phyloP scores from a whole-genome alignment of 2,329 filamentous ascomycete genomes.

The Colletotrichum sansevieriae region DNA sequence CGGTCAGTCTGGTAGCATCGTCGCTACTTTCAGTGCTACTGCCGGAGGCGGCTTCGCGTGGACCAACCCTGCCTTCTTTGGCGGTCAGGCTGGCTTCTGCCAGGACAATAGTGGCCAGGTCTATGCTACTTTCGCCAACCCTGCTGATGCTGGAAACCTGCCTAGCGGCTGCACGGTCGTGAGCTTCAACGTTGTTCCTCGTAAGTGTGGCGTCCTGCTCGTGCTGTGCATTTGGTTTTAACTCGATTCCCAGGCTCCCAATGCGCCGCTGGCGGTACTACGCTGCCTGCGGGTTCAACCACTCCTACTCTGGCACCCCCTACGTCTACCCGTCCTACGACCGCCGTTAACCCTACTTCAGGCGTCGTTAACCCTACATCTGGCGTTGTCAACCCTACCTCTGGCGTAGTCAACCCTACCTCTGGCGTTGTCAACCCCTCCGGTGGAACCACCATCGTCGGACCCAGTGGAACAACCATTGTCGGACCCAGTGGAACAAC shows the following conservation, averaged over 20 bases:
- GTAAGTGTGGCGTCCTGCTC: slow-evolving; percentile 16
- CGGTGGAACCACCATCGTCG: slow-evolving; percentile 3
- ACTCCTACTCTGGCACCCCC: neutral
- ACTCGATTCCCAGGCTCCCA: neutral
- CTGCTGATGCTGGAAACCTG: slow-evolving; percentile 5
- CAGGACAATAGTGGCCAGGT: slow-evolving; percentile 23
- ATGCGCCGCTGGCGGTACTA: neutral
- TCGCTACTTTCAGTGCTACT: slow-evolving; percentile 15
- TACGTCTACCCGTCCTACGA: neutral
- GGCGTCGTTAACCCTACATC: neutral
- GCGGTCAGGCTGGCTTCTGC: slow-evolving; percentile 33
- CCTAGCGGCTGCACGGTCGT: slow-evolving; percentile 14
- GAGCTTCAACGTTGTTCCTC: slow-evolving; percentile 5
- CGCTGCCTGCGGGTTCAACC: neutral
- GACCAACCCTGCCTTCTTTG: slow-evolving; percentile 25
- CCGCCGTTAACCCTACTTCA: neutral
- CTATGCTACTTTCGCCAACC: slow-evolving; percentile 31
- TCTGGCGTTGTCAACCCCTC: neutral
- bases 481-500: neutral
- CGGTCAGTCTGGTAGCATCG: slow-evolving; percentile 19
- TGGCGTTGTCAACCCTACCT: neutral
- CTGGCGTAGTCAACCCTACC: neutral
- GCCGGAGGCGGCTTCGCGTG: slow-evolving; percentile 19
- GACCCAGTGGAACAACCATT: neutral
- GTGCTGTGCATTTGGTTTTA: neutral